phyloP scores from a whole-genome alignment of 306 rosid species.

The Astragalus glycyphyllos region DNA sequence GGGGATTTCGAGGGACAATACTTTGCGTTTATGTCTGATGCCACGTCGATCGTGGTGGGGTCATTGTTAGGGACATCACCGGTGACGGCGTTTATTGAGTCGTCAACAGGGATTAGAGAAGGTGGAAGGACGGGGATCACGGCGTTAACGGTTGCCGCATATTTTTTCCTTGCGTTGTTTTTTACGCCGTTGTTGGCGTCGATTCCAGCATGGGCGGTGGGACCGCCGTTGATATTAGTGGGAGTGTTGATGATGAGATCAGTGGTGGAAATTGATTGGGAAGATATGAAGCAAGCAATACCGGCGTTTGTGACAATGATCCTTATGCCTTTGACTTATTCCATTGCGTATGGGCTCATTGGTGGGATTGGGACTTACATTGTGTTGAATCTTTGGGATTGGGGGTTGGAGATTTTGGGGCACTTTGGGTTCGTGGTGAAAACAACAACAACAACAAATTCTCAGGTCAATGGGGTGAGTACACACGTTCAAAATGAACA shows the following conservation, averaged over 20 bases:
- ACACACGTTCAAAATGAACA: constrained; percentile 28
- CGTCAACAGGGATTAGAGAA: constrained; percentile 94
- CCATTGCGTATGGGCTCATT: constrained; percentile 84
- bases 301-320: constrained; percentile 91
- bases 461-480: constrained; percentile 48
- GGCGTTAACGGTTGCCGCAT: constrained; percentile 74
- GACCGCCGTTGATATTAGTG: constrained; percentile 92
- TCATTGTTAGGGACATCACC: constrained; percentile 88
- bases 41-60: constrained; percentile 90
- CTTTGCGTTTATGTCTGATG: constrained; percentile 96
- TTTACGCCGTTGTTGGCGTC: constrained; percentile 95
- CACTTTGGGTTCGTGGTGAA: constrained; percentile 45
- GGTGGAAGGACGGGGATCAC: constrained; percentile 94
- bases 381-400: constrained; percentile 78
- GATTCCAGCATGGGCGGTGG: constrained; percentile 99
- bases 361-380: constrained; percentile 88
- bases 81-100: constrained; percentile 84
- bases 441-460: background rate
- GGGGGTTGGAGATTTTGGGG: constrained; percentile 50
- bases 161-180: constrained; percentile 76
- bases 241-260: constrained; percentile 98
- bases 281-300: constrained; percentile 89
- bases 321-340: constrained; percentile 88
- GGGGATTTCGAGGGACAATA: constrained; percentile 93
- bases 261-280: constrained; percentile 90